Conservation (phyloP, 2,329 filamentous ascomycete species). For the Clonostachys chloroleuca region DNA sequence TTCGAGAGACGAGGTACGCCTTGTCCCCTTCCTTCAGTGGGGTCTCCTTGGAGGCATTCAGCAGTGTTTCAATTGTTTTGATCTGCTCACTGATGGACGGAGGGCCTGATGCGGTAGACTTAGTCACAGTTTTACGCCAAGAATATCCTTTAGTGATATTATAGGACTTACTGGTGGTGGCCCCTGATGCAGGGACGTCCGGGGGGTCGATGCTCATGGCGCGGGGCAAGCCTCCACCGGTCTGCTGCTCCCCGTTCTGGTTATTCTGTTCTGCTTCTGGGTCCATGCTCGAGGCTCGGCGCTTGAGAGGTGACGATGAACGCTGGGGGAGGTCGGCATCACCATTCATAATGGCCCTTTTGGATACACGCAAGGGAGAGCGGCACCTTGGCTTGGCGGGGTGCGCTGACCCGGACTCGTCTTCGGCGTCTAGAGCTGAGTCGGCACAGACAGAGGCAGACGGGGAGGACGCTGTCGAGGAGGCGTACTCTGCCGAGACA, state of each 20-base stretch:
- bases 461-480: constrained; percentile 54
- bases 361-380: constrained; percentile 47
- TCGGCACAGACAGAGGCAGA: constrained; percentile 51
- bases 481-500: constrained; percentile 42
- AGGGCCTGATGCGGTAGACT: constrained; percentile 12
- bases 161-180: background rate
- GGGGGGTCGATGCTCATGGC: constrained; percentile 35
- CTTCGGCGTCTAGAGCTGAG: constrained; percentile 52
- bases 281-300: constrained; percentile 59
- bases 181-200: constrained; percentile 14
- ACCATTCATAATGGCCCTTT: constrained; percentile 55
- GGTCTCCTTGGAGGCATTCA: constrained; percentile 43
- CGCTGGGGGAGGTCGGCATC: constrained; percentile 53
- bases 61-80: constrained; percentile 61
- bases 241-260: constrained; percentile 15
- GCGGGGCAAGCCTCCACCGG: constrained; percentile 18
- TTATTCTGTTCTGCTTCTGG: constrained; percentile 35
- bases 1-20: constrained; percentile 72
- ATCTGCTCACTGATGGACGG: constrained; percentile 56
- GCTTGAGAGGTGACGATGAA: constrained; percentile 61
- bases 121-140: background rate
- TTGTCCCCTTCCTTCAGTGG: constrained; percentile 66
- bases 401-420: constrained; percentile 35
- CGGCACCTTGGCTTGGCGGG: constrained; percentile 34
- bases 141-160: background rate